phyloP scores from a whole-genome alignment of 306 rosid genomes.

The Morella rubra region DNA sequence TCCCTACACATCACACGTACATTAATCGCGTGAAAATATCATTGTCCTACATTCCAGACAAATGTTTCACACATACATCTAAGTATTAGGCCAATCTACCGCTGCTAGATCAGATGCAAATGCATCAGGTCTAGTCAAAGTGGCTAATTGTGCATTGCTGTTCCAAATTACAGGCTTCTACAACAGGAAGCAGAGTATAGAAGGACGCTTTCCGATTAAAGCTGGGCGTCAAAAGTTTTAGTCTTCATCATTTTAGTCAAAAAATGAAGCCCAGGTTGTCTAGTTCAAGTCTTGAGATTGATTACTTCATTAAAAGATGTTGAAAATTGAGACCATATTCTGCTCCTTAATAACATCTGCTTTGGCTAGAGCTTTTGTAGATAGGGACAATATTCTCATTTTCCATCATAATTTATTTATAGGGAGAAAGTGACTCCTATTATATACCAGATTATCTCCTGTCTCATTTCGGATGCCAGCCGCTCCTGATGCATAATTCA shows the following conservation, averaged over 20 bases:
- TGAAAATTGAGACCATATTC: too few relatives aligned
- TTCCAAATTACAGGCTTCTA: too few relatives aligned
- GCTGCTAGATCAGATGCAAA: not conserved
- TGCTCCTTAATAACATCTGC: not conserved
- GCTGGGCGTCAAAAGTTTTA: too few relatives aligned
- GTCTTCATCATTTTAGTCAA: too few relatives aligned
- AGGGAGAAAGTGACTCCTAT: not conserved
- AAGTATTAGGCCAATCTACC: not conserved
- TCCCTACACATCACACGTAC: constrained; percentile 44
- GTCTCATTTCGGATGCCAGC: constrained; percentile 87
- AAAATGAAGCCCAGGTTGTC: too few relatives aligned
- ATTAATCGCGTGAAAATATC: not conserved
- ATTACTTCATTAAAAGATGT: too few relatives aligned
- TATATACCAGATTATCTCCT: constrained; percentile 70
- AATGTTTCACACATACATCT: not conserved
- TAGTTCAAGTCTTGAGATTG: too few relatives aligned
- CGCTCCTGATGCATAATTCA: constrained; percentile 85
- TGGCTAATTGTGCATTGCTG: too few relatives aligned
- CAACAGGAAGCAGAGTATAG: too few relatives aligned
- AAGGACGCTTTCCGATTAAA: too few relatives aligned
- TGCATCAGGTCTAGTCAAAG: too few relatives aligned
- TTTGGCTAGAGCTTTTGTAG: not conserved
- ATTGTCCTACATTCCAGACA: not conserved
- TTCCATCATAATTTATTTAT: not conserved
- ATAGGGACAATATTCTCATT: not conserved